Evolutionary conservation across 495 filamentous ascomycete genomes (phyloP).

Genomic region (Aspergillus ostianus): DNA sequence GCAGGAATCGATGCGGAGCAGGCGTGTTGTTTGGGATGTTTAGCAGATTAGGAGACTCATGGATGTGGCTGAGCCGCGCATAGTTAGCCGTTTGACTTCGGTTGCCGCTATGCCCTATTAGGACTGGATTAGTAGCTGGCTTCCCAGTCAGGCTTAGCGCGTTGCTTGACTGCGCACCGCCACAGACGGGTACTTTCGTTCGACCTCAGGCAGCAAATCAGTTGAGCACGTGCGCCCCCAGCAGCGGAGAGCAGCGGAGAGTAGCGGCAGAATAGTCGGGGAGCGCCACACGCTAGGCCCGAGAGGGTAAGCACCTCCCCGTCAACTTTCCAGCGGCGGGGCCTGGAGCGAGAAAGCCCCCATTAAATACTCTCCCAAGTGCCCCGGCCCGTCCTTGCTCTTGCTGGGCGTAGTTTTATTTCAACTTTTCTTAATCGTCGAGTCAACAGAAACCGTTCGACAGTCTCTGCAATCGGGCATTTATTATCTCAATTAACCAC

Average conservation of each 20-base stretch:
- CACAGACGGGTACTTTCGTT: neutral
- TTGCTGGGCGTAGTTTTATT: neutral
- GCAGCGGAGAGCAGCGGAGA: too few species aligned
- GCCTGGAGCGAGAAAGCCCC: too few species aligned
- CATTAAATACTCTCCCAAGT: neutral
- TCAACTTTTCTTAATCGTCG: neutral
- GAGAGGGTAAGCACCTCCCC: neutral
- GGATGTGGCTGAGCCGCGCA: constrained; percentile 15
- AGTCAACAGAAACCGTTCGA: neutral
- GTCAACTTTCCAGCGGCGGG: neutral
- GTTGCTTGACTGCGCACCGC: constrained; percentile 6
- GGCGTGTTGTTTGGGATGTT: constrained; percentile 14
- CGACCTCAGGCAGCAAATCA: neutral
- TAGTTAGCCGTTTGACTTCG: constrained; percentile 11
- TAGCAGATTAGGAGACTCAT: constrained; percentile 15
- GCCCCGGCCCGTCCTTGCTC: neutral
- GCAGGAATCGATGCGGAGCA: neutral
- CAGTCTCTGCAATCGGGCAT: neutral
- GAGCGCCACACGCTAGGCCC: constrained; percentile 3
- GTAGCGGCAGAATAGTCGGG: neutral
- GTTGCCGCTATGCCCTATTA: too few species aligned
- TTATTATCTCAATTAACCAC: neutral
- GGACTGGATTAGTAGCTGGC: too few species aligned
- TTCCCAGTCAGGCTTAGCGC: constrained; percentile 10
- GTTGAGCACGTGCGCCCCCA: constrained; percentile 7